Evolutionary conservation across 768 basidiomycete species (phyloP).

Genomic region (Kwoniella botswanensis): DNA sequence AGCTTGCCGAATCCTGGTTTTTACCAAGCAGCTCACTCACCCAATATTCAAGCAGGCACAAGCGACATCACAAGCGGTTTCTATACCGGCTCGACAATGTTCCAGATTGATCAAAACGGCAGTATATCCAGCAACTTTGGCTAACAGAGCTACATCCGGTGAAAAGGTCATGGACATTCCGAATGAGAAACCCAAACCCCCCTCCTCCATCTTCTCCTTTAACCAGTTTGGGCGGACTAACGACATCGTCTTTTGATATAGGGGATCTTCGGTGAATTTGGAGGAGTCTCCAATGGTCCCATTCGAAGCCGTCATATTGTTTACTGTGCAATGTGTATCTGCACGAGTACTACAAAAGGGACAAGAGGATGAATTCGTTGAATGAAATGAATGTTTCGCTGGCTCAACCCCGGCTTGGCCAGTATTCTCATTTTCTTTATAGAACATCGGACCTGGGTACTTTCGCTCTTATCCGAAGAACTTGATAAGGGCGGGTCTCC

Average conservation of each 20-base stretch:
- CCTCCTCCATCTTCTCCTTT: conserved; percentile 17
- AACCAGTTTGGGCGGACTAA: conserved; percentile 16
- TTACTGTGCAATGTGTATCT: neutral
- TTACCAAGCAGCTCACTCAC: conserved; percentile 6
- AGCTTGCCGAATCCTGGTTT: too few species aligned
- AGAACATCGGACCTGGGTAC: neutral
- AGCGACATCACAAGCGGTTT: conserved; percentile 7
- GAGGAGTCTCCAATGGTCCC: neutral
- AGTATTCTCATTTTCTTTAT: neutral
- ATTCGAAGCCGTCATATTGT: neutral
- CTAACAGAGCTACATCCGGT: conserved; percentile 10
- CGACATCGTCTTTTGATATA: neutral
- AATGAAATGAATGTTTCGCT: too few species aligned
- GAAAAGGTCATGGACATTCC: conserved; percentile 12
- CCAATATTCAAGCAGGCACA: conserved; percentile 8
- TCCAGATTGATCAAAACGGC: conserved; percentile 30
- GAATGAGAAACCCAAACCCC: conserved; percentile 6
- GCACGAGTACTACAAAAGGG: neutral
- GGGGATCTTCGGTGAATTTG: neutral
- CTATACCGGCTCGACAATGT: conserved; percentile 20
- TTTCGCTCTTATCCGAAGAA: neutral
- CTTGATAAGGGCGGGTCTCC: neutral
- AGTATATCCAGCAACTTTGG: conserved; percentile 25
- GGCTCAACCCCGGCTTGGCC: too few species aligned
- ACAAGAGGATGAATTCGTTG: too few species aligned